These are phyloP conservation scores for Mercurialis annua DNA, from an alignment of 345 rosid species.

Conservation along the genomic window DNA sequence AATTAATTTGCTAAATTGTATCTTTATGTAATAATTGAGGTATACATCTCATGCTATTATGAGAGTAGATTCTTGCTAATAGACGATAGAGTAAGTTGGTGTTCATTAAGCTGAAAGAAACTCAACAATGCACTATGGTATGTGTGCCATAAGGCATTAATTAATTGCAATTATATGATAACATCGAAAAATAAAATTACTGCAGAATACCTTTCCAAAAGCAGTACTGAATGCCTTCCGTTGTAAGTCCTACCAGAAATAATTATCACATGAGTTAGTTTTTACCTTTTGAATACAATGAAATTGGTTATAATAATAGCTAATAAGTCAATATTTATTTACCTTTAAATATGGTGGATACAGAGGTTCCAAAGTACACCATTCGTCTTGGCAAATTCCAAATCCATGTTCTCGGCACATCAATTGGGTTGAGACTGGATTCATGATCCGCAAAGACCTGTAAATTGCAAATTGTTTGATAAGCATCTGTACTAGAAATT, in stretches of 20 bases:
- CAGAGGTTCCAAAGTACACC: slow-evolving; percentile 88
- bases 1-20: neutral
- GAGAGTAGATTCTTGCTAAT: neutral
- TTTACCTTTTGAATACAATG: neutral
- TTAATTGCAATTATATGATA: neutral
- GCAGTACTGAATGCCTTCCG: slow-evolving; percentile 80
- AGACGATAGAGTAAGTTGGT: neutral
- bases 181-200: neutral
- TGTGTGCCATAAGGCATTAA: neutral
- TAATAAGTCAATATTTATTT: slow-evolving; percentile 7
- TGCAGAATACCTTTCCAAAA: slow-evolving; percentile 82
- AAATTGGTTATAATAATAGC: neutral
- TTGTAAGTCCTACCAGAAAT: slow-evolving; percentile 57
- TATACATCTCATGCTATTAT: neutral
- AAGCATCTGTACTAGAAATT: neutral
- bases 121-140: neutral
- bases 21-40: neutral
- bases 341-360: slow-evolving; percentile 92
- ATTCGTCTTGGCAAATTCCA: slow-evolving; percentile 80
- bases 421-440: slow-evolving; percentile 69
- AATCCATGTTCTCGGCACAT: slow-evolving; percentile 70
- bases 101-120: slow-evolving; percentile 1
- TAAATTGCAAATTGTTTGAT: neutral
- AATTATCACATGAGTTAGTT: slow-evolving; percentile 8
- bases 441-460: slow-evolving; percentile 96